Base-by-base conservation (phyloP, 352 stramenopile species). In the Pseudoperonospora humuli region DNA sequence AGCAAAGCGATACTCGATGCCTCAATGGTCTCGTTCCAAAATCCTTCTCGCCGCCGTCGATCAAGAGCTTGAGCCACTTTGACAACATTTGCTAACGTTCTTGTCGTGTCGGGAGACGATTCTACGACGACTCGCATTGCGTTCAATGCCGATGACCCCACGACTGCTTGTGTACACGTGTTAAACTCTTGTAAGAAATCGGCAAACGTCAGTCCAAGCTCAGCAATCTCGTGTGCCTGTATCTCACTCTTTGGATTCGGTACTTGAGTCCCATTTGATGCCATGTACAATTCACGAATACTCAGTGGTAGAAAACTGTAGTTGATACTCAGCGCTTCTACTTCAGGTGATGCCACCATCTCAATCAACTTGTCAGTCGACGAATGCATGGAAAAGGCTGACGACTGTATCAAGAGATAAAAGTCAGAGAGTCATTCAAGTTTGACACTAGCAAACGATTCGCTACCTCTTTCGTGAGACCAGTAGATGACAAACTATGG, bases 151-250 rank as follows among this genome's bases (percentile, higher is more conserved):
- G 57, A 61, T 21, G 49, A 65, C 18, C 43, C 52, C 1, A 59
- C 54, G 10, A 42, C 21, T 0, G 43, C 41, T 24, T 86, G 64
- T 0, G 32, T 54, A 18, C 61, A 71, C 1, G 42, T 64, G 40
- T 73, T 55, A 7, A 86, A 53, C 36, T 78, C 62, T 27, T 56
- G 46, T 23, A 78, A 37, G n/a, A 76, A 61, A 18, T 73, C 64
- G 9, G 67, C 54, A 20, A 86, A 70, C 5, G 43, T 50, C 26
- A 74, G 45, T 7, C 38, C 55, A 28, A 70, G 41, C 23, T 57
- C 54, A 1, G 51, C 39, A 17, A 69, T 61, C 19, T 70, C 64
- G 23, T 33, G 33, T 29, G 32, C 43, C 4, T 41, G 21, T 8
- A 33, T 57, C 38, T 52, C 18, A 21, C 14, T 44, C 28, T 48